These are phyloP conservation scores for Eutrema japonicum DNA, from an alignment of 345 rosid species.

Conservation along the genomic window DNA sequence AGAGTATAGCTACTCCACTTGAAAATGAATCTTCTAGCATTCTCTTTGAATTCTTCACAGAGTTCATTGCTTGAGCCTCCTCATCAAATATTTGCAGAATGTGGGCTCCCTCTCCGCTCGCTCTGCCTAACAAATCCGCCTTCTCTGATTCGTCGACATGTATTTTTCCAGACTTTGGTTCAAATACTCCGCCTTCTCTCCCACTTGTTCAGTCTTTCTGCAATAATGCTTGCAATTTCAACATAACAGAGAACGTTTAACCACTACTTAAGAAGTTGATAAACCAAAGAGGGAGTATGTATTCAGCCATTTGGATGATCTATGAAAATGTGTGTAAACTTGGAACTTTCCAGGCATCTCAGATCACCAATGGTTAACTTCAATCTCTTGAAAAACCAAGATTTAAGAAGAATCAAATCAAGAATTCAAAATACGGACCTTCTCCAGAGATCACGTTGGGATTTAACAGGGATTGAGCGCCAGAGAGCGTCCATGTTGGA, in stretches of 20 bases:
- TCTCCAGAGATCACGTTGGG: slow-evolving; percentile 96
- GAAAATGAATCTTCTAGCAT: slow-evolving; percentile 76
- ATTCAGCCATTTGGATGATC: neutral
- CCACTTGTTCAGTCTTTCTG: slow-evolving; percentile 80
- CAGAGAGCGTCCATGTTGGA: slow-evolving; percentile 80
- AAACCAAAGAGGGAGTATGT: neutral
- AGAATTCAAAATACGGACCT: slow-evolving; percentile 42
- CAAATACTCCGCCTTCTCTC: slow-evolving; percentile 81
- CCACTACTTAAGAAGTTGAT: neutral
- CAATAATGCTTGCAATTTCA: slow-evolving; percentile 13
- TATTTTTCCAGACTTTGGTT: slow-evolving; percentile 72
- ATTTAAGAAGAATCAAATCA: neutral
- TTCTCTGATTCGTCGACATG: slow-evolving; percentile 68
- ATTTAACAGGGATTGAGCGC: slow-evolving; percentile 70
- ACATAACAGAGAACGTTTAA: neutral
- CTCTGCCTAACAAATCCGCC: slow-evolving; percentile 81
- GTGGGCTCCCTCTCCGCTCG: slow-evolving; percentile 75
- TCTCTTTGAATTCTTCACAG: slow-evolving; percentile 76
- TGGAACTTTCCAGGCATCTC: neutral
- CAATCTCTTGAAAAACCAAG: too few relatives aligned
- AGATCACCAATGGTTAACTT: neutral
- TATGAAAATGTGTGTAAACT: neutral
- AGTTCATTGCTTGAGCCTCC: slow-evolving; percentile 85
- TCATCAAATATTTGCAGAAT: slow-evolving; percentile 83
- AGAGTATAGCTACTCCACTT: slow-evolving; percentile 79